phyloP scores from a whole-genome alignment of 202 grass and related monocot genomes.

The Panicum hallii region DNA sequence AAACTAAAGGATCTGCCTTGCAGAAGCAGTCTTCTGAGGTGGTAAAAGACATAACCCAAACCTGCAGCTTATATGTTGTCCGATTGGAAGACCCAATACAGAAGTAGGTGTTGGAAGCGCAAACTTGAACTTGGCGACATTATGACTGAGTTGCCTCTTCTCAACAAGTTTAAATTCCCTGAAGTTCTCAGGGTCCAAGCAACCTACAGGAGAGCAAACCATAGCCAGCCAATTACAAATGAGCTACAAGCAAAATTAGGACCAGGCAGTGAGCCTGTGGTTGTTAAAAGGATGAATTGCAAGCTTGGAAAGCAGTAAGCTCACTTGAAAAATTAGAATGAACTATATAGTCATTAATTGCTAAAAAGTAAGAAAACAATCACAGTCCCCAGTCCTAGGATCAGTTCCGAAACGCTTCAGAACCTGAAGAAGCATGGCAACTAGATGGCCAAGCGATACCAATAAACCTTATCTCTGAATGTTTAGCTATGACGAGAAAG shows the following conservation, averaged over 20 bases:
- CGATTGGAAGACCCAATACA: conserved; percentile 80
- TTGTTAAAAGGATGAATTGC: background rate
- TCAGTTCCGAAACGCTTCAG: background rate
- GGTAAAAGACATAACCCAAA: conserved; percentile 28
- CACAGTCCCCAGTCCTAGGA: background rate
- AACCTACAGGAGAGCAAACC: conserved; percentile 53
- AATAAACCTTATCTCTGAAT: background rate
- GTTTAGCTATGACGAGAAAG: background rate
- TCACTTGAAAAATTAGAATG: background rate
- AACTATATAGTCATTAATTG: background rate
- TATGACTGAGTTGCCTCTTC: conserved; percentile 81
- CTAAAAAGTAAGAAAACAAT: background rate
- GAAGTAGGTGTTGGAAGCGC: conserved; percentile 75
- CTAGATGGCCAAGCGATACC: background rate
- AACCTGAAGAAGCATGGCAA: background rate
- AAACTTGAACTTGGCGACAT: conserved; percentile 82
- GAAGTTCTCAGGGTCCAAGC: conserved; percentile 84
- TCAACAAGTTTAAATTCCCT: conserved; percentile 79
- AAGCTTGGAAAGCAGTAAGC: background rate
- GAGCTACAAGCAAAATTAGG: background rate
- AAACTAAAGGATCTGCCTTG: background rate
- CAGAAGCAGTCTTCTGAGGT: conserved; percentile 13
- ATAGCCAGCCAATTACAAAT: background rate
- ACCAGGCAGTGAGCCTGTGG: too few species aligned
- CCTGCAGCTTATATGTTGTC: conserved; percentile 96